phyloP scores from a whole-genome alignment of 176 grass and related monocot genomes.

The Bolboschoenus planiculmis region DNA sequence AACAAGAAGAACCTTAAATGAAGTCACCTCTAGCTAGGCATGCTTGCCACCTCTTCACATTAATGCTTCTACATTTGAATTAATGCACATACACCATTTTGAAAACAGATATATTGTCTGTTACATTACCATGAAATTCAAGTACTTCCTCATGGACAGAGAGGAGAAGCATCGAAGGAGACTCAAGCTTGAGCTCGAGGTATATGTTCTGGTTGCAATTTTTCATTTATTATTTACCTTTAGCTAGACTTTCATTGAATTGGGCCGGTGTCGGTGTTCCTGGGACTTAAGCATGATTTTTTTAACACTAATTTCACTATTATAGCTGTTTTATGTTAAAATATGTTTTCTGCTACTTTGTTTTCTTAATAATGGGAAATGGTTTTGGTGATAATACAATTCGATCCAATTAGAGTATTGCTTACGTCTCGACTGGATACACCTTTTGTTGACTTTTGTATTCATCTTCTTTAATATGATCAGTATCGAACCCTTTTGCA shows the following conservation, averaged over 20 bases:
- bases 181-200: conserved; percentile 58
- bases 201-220: neutral
- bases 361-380: neutral
- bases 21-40: conserved; percentile 41
- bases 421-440: neutral
- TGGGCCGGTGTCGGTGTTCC: neutral
- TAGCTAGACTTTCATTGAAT: neutral
- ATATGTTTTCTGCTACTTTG: neutral
- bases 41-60: conserved; percentile 27
- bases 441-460: neutral
- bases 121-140: conserved; percentile 51
- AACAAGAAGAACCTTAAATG: conserved; percentile 34
- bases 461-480: neutral
- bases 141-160: conserved; percentile 59
- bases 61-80: conserved; percentile 26
- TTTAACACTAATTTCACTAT: neutral
- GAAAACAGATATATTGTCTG: conserved; percentile 15
- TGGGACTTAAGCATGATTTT: neutral
- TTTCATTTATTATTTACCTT: neutral
- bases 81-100: conserved; percentile 9
- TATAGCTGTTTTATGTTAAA: neutral
- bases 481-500: neutral
- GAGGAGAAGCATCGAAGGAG: conserved; percentile 40
- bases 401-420: neutral
- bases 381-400: neutral